Base-by-base conservation (phyloP, 139 green algal genomes). In the Deuterostichococcus epilithicus region DNA sequence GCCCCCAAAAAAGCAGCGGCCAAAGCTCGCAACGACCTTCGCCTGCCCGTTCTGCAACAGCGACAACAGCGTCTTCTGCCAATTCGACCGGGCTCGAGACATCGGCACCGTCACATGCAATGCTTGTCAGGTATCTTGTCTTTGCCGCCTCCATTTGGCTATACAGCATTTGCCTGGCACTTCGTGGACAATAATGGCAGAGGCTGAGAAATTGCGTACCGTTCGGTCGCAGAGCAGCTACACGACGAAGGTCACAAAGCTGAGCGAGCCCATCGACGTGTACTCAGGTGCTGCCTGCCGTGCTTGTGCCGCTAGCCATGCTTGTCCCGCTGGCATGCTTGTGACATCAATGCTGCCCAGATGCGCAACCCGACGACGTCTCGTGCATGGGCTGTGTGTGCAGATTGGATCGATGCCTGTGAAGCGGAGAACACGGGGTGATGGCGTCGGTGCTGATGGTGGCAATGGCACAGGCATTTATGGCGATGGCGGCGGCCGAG, bases 401-500 rank as follows among this genome's bases (percentile, higher is more conserved):
- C 74, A 30, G 86, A 90, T 4, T 90, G 86, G 86, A 90, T 90
- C 45, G 86, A 90, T 72, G 84, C 79, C 1, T 90, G 86, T 44
- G 86, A 90, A 47, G 71, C 45, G 2, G 75, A 68, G 28, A 84
- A 84, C 52, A 65, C 42, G 13, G 60, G 47, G 74, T 45, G 23
- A 67, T 34, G 45, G 93, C 94, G 70, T 97, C 97, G 26, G 80
- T 81, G 92, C 97, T 98, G 87, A 98, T 99, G 85, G 98, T 99
- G 75, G 95, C 95, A 58, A 99, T 99, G 33, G 95, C 95, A 22
- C 84, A 94, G 3, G 95, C 95, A 84, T 97, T 97, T 83, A 95
- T 98, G 0, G 95, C 95, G 89, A 99, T 98, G 85, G 97, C 98
- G 25, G 95, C 94, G 52, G 94, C 95, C 2, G 90, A 97, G 23